These are phyloP conservation scores for Raffaelea albimanens DNA, from an alignment of 2,329 filamentous ascomycete species.

Conservation along the genomic window DNA sequence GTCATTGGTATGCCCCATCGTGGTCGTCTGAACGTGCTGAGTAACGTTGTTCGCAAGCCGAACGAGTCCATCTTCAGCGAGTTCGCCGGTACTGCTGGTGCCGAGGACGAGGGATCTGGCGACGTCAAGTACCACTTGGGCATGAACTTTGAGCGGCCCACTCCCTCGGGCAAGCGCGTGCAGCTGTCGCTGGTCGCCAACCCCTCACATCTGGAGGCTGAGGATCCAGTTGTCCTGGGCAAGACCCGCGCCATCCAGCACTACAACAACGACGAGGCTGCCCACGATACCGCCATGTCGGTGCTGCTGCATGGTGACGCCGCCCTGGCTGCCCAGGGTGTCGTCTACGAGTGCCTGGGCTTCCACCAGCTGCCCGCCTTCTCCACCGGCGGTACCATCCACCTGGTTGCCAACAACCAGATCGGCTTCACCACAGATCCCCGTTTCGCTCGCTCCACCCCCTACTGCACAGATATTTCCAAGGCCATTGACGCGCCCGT, in stretches of 20 bases:
- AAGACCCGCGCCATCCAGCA: conserved; percentile 98
- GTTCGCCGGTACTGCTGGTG: conserved; percentile 80
- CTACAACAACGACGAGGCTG: conserved; percentile 94
- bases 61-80: conserved; percentile 99
- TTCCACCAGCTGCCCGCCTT: conserved; percentile 94
- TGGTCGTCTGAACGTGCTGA: conserved; percentile 94
- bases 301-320: conserved; percentile 95
- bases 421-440: conserved; percentile 99
- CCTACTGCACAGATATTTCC: conserved; percentile 98
- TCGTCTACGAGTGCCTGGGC: conserved; percentile 97
- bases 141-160: conserved; percentile 99
- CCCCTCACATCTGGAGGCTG: conserved; percentile 94
- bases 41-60: conserved; percentile 96
- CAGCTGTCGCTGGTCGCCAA: conserved; percentile 97
- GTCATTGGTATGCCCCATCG: conserved; percentile 99
- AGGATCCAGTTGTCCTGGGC: conserved; percentile 93
- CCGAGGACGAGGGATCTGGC: conserved; percentile 90
- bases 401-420: conserved; percentile 98
- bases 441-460: conserved; percentile 90
- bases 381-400: conserved; percentile 93
- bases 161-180: conserved; percentile 97
- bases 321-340: conserved; percentile 89
- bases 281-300: conserved; percentile 85
- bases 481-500: conserved; percentile 97
- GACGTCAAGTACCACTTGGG: conserved; percentile 99